Evolutionary conservation across 495 filamentous ascomycete species (phyloP).

Genomic region (Cercophora newfieldiana): DNA sequence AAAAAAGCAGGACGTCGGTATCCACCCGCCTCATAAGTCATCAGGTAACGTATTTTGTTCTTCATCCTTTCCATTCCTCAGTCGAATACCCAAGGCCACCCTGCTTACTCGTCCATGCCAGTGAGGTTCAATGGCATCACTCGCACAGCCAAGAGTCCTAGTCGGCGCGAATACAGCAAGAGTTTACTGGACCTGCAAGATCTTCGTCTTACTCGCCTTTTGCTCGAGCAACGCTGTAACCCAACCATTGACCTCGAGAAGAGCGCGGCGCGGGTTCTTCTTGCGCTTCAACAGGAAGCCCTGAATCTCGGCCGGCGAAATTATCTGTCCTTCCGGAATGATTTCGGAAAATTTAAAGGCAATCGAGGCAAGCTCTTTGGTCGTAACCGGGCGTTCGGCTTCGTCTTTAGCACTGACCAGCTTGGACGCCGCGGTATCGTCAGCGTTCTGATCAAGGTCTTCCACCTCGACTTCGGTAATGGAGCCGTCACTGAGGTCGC

Average conservation of each 20-base stretch:
- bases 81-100: neutral
- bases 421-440: neutral
- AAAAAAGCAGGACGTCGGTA: neutral
- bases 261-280: constrained; percentile 58
- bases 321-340: constrained; percentile 51
- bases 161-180: too few relatives aligned
- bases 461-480: constrained; percentile 14
- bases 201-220: constrained; percentile 44
- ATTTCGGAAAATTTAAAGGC: constrained; percentile 46
- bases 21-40: neutral
- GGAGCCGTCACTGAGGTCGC: constrained; percentile 21
- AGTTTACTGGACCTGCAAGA: constrained; percentile 38
- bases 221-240: constrained; percentile 46
- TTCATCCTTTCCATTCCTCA: neutral
- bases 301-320: constrained; percentile 69
- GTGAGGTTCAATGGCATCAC: too few relatives aligned
- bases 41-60: neutral
- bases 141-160: too few relatives aligned
- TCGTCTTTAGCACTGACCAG: neutral
- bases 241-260: constrained; percentile 59
- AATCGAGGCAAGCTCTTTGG: constrained; percentile 39
- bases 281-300: constrained; percentile 66
- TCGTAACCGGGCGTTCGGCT: constrained; percentile 1
- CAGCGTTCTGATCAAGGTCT: neutral
- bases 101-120: neutral